phyloP scores from a whole-genome alignment of 2,329 filamentous ascomycete species.

The Samsoniella hepiali region DNA sequence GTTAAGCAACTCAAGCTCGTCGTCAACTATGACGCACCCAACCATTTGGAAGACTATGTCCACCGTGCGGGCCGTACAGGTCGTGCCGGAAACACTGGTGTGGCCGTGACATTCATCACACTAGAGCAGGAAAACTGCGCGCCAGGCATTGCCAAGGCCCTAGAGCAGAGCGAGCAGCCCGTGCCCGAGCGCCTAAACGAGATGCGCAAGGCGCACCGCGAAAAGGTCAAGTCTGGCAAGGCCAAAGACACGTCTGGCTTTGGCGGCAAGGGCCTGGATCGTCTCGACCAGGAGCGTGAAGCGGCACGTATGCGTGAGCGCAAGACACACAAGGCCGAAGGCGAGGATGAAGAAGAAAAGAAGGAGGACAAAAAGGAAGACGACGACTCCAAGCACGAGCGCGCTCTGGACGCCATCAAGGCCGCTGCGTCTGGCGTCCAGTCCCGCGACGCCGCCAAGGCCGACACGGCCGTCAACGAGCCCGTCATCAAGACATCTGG shows the following conservation, averaged over 20 bases:
- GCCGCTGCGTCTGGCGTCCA: constrained; percentile 58
- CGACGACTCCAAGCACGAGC: constrained; percentile 63
- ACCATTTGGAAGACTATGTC: constrained; percentile 94
- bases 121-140: constrained; percentile 90
- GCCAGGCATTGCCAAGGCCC: constrained; percentile 80
- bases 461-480: constrained; percentile 30
- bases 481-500: constrained; percentile 18
- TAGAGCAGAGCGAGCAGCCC: constrained; percentile 85
- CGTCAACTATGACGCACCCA: constrained; percentile 91
- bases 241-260: constrained; percentile 89
- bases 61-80: constrained; percentile 92
- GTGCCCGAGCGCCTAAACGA: constrained; percentile 68
- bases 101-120: constrained; percentile 90
- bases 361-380: constrained; percentile 73
- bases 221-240: constrained; percentile 90
- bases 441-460: constrained; percentile 48
- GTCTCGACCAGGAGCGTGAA: constrained; percentile 86
- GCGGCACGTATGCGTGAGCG: constrained; percentile 81
- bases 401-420: constrained; percentile 62
- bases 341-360: constrained; percentile 75
- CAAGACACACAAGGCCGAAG: constrained; percentile 84
- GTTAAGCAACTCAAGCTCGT: constrained; percentile 95
- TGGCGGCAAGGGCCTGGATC: constrained; percentile 89
- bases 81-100: constrained; percentile 89
- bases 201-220: constrained; percentile 70